Evolutionary conservation across 169 alveolate genomes (phyloP).

Genomic region (Cryptosporidium sp.): DNA sequence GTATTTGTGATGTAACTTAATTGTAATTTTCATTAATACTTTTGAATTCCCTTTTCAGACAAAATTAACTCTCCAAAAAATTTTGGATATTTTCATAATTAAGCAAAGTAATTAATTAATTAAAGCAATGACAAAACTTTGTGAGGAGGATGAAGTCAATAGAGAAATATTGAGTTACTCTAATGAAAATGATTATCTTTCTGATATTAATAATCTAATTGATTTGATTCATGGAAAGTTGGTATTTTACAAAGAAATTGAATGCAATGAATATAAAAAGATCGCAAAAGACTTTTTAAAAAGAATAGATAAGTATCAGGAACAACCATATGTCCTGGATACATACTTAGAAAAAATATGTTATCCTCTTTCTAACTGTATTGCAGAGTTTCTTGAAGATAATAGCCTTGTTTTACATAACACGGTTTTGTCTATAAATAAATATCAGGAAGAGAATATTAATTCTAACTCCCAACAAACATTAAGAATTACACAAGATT

Average conservation of each 20-base stretch:
- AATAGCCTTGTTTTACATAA: constrained; percentile 8
- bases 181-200: constrained; percentile 44
- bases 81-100: constrained; percentile 1
- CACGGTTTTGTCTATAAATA: background rate
- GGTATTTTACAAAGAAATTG: constrained; percentile 13
- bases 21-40: too few relatives aligned
- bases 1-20: background rate
- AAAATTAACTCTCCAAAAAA: background rate
- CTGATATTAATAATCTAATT: constrained; percentile 28
- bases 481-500: background rate
- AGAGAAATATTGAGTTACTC: constrained; percentile 8
- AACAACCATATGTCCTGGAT: constrained; percentile 60
- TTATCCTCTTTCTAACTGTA: constrained; percentile 28
- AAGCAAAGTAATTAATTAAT: background rate
- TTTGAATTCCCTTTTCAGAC: background rate
- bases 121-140: background rate
- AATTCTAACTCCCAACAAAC: background rate
- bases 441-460: background rate
- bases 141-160: constrained; percentile 5
- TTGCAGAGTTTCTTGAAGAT: constrained; percentile 6
- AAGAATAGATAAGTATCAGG: constrained; percentile 39
- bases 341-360: constrained; percentile 45
- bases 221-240: background rate
- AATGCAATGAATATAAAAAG: constrained; percentile 27
- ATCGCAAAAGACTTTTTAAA: constrained; percentile 1